Base-by-base conservation (phyloP, 2,329 filamentous ascomycete genomes). In the Septoria petroselini region DNA sequence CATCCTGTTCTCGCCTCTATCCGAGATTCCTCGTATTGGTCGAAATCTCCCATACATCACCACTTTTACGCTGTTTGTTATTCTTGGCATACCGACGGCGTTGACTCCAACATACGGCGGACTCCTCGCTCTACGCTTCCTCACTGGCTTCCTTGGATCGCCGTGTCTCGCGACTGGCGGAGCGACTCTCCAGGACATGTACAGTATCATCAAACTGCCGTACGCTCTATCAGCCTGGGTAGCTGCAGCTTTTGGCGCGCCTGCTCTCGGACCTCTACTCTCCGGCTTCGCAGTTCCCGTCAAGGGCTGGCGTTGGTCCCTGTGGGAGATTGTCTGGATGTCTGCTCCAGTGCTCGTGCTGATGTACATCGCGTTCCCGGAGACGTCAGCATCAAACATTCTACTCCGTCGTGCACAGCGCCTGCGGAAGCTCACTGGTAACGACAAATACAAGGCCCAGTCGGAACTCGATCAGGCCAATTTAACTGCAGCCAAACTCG, bases 61-160 rank as follows among this genome's bases (percentile, higher is more conserved):
- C 57, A 84, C 83, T 6, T 83, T 88, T 70, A 77, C 78, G 48
- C 70, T 88, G 18, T 88, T 86, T 63, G 79, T 85, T 39, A 76
- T 87, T 53, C 67, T 88, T 7, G 80, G 77, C 6, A 76, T 88
- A n/a, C 83, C 84, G 0, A 80, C 82, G 0, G 80, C 82, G 0
- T 65, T 87, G 0, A 80, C 80, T 3, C 67, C 77, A 37, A 85
- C 82, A 68, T 84, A 82, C 45, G 70, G 78, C 0, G 81, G 82
- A 0, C 43, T 61, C 58, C 46, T 88, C 60, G 79, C 83, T 1
- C 64, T 74, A 4, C 76, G 82, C 1, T 85, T 85, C 66, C 66
- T 85, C 4, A 43, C 42, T 52, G 83, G 82, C 1, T 83, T 85
- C 73, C 83, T 85, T 58, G 82, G 83, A 6, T 80, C 75, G 6